Evolutionary conservation across 2,329 filamentous ascomycete genomes (phyloP).

Genomic region (Fusarium pininemorale): DNA sequence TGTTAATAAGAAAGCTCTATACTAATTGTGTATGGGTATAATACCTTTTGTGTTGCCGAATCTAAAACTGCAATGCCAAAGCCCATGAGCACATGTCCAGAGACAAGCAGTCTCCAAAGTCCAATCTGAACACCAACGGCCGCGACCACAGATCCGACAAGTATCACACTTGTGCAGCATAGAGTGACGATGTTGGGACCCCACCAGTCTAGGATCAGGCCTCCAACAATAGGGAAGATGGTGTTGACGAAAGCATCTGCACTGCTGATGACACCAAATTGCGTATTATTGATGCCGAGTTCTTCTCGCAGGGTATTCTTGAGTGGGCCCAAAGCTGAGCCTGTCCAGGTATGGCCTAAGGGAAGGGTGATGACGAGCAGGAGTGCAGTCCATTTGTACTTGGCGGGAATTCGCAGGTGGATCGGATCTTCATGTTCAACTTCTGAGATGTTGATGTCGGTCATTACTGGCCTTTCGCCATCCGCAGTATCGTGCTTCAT

Average conservation of each 20-base stretch:
- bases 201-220: neutral
- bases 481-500: neutral
- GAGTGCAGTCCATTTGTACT: neutral
- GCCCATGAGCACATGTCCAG: neutral
- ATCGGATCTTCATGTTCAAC: neutral
- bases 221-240: neutral
- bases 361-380: neutral
- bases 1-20: rapidly evolving
- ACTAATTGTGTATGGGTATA: rapidly evolving
- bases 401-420: neutral
- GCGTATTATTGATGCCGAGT: neutral
- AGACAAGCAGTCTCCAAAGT: neutral
- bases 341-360: neutral
- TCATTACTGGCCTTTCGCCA: neutral
- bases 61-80: neutral
- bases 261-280: neutral
- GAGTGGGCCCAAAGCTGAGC: neutral
- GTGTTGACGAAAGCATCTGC: neutral
- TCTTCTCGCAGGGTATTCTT: neutral
- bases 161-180: neutral
- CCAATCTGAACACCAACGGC: neutral
- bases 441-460: neutral
- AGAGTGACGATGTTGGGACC: neutral
- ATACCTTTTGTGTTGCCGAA: neutral
- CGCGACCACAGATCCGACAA: neutral